These are phyloP conservation scores for Trametopsis cervina DNA, from an alignment of 768 basidiomycete genomes.

Conservation along the genomic window DNA sequence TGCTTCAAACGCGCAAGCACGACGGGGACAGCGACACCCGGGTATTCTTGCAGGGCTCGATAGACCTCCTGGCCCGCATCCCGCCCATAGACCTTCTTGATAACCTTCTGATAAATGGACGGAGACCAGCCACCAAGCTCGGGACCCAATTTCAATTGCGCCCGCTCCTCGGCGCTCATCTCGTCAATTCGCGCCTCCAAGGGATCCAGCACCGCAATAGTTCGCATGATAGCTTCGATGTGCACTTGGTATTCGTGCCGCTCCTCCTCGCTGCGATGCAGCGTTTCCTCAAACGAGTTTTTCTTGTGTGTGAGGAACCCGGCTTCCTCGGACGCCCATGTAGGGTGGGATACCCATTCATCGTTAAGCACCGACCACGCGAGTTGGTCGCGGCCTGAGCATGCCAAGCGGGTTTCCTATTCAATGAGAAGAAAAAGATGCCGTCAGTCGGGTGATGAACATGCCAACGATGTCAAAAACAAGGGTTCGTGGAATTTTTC, in stretches of 20 bases:
- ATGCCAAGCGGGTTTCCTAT: constrained; percentile 84
- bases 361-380: constrained; percentile 96
- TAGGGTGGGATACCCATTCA: constrained; percentile 97
- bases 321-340: constrained; percentile 95
- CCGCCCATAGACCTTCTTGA: constrained; percentile 91
- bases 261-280: constrained; percentile 97
- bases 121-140: constrained; percentile 88
- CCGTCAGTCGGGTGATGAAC: constrained; percentile 1
- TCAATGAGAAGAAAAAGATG: not conserved
- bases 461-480: not conserved
- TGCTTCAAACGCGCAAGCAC: constrained; percentile 83
- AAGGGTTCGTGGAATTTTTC: constrained; percentile 6
- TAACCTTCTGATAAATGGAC: constrained; percentile 82
- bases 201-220: constrained; percentile 88
- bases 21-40: constrained; percentile 85
- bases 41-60: constrained; percentile 85
- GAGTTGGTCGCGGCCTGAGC: constrained; percentile 90
- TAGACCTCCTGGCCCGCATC: constrained; percentile 72
- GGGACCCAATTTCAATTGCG: constrained; percentile 71
- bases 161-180: constrained; percentile 84
- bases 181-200: constrained; percentile 76
- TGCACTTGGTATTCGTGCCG: constrained; percentile 97
- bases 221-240: constrained; percentile 83
- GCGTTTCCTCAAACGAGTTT: constrained; percentile 90
- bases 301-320: constrained; percentile 95